Base-by-base conservation (phyloP, 2,329 filamentous ascomycete species). In the Pestalotiopsis fici region DNA sequence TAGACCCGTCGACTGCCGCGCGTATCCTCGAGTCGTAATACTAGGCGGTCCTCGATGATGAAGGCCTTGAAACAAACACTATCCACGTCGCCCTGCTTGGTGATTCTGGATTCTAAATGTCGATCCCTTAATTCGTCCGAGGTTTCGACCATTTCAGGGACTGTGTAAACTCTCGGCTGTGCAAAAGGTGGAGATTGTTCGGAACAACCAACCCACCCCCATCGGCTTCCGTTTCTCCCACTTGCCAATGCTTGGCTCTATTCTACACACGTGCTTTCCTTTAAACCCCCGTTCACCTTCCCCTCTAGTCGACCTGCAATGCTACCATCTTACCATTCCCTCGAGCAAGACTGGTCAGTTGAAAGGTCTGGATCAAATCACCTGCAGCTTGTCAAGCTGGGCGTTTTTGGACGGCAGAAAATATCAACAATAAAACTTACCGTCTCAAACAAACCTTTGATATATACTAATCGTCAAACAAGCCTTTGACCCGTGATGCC, bases 191-290 rank as follows among this genome's bases (percentile, higher is more conserved):
- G 59, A 47, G 59, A 50, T 21, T 25, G 37, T 62, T 37, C 21
- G 31, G 43, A 21, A 31, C 28, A 25, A 47, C n/a, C 37, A 23
- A 28, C 31, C 57, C 57, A 60, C 57, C 57, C 43, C 43, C 43
- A 35, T 23, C n/a, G n/a, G 27, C 35, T 25, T 37, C 59, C 13
- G 35, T 50, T 37, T n/a, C 11, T 21, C 43, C n/a, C 25, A 23
- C 18, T 12, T 62, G 59, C 59, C 59, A 62, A 62, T 62, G 59
- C 59, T 62, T 62, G 59, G 59, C 59, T 13, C 1, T 25, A 12
- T 3, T 15, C 15, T 18, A 12, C n/a, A 47, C 59, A 62, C 59
- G 59, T 62, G 59, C 59, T 25, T 43, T n/a, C n/a, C 43, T 21
- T 43, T 28, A 6, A 12, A 13, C 21, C n/a, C 37, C 13, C 21